These are phyloP conservation scores for Apiotrichum laibachii DNA, from an alignment of 1,284 basidiomycete species.

Conservation along the genomic window DNA sequence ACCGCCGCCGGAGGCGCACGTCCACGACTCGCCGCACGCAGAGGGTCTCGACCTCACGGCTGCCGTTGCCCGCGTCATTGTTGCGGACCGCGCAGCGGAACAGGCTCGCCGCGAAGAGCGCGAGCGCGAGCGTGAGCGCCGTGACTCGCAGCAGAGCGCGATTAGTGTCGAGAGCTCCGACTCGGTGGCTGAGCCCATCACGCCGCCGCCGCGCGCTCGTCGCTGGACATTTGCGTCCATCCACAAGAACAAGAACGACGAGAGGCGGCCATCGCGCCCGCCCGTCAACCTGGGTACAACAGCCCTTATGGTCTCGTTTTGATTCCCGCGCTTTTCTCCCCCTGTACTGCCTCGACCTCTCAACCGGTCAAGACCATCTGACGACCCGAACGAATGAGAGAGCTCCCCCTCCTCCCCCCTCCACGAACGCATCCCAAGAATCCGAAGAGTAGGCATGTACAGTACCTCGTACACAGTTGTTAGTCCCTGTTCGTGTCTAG, in stretches of 20 bases:
- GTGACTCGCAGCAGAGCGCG: neutral
- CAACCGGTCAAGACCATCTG: too few species aligned
- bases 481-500: too few species aligned
- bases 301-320: neutral
- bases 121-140: neutral
- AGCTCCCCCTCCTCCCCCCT: too few species aligned
- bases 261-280: neutral
- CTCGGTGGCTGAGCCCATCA: neutral
- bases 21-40: neutral
- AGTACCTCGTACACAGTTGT: too few species aligned
- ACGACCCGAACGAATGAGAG: too few species aligned
- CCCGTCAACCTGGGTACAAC: neutral
- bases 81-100: neutral
- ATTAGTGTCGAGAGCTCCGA: neutral
- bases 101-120: neutral
- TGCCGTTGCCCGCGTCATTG: neutral
- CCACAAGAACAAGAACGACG: neutral
- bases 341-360: too few species aligned
- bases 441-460: too few species aligned
- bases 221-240: neutral
- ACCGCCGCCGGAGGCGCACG: constrained; percentile 4
- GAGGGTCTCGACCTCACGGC: constrained; percentile 3
- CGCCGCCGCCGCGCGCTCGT: neutral
- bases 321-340: neutral
- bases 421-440: too few species aligned